Evolutionary conservation across 441 rosid genomes (phyloP), one percentile per base, ranked within the genome.

Genomic region (Iberis amara): DNA sequence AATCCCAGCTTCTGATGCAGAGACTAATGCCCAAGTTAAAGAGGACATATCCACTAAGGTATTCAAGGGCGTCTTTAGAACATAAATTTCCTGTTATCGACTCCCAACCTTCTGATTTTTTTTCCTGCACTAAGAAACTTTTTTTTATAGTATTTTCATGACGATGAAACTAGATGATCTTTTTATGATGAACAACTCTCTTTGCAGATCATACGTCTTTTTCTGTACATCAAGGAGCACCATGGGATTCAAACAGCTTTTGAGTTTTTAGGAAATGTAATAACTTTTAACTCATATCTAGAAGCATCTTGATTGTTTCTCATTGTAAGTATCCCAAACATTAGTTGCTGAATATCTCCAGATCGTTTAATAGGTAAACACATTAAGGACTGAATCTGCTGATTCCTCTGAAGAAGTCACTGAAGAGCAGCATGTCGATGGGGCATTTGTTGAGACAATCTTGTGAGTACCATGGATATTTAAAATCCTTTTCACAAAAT

Each of bases 41-140:
- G 87, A 83, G 66, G 99, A 94, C 71, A 65, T 78, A 47, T 94
- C 99, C 63, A 81, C 79, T 77, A 72, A 83, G 99, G 98, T 94
- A 87, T 62, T 73, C 68, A 49, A 69, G 46, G 21, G 21, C 21
- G 56, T 39, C 46, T 52, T 63, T 49, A 15, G n/a, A 47, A 50
- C 57, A 50, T 21, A 55, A 10, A 8, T 23, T 59, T 38, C 7
- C n/a, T 23, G 39, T 12, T 54, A 45, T 58, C 26, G 39, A 18
- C 27, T 57, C 31, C 57, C 45, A 23, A 13, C 11, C 43, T 40
- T 37, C 3, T 18, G 21, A 8, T 6, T 12, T 38, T 4, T 28
- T 28, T 18, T 12, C 7, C 36, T 24, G 43, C 56, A 39, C 5
- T 47, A 46, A 40, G 7, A 9, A 3, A 10, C 48, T 52, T 56